Evolutionary conservation across 345 rosid species (phyloP), one percentile per base, ranked within the genome.

Genomic region (Eucalyptus erythrocorys): DNA sequence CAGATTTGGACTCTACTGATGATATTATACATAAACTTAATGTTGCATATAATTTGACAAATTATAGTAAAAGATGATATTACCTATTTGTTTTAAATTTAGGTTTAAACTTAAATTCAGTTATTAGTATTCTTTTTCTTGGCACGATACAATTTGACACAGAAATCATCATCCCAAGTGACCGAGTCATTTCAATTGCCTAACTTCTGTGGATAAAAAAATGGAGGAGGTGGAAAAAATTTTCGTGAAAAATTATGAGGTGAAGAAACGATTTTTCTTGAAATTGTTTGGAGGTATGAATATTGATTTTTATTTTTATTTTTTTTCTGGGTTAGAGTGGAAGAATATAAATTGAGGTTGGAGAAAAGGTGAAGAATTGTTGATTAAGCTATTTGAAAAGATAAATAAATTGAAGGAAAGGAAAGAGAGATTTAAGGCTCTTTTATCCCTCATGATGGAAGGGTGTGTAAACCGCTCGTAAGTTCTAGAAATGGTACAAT

Each of bases 271-370:
- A 59, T 27, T 59, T 11, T 27, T 59, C 66, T 59, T 59, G n/a
- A 59, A 59, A 59, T 59, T 59, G 7, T 59, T 59, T 59, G 66
- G 66, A 59, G 66, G 66, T 59, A 59, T 27, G 2, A 26, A 15
- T 26, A 57, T 57, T 55, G 0, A 1, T 10, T 57, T 55, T 9
- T 0, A 2, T 8, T 4, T 8, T 4, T 4, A 22, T 22, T 4
- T 8, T 9, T 57, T n/a, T n/a, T n/a, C n/a, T n/a, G n/a, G 6
- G 30, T 26, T 59, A 53, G 59, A 53, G 26, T 8, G 59, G 59
- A 53, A 53, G 5, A 53, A 53, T 55, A 55, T 55, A 22, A 55
- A 51, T 51, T 55, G 27, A 59, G 66, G 32, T 59, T 27, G 66
- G 66, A 59, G 16, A 59, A 59, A 59, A 59, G n/a, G n/a, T 59